These are phyloP conservation scores for Erigeron canadensis DNA, from an alignment of 129 eudicot genomes.

Conservation along the genomic window DNA sequence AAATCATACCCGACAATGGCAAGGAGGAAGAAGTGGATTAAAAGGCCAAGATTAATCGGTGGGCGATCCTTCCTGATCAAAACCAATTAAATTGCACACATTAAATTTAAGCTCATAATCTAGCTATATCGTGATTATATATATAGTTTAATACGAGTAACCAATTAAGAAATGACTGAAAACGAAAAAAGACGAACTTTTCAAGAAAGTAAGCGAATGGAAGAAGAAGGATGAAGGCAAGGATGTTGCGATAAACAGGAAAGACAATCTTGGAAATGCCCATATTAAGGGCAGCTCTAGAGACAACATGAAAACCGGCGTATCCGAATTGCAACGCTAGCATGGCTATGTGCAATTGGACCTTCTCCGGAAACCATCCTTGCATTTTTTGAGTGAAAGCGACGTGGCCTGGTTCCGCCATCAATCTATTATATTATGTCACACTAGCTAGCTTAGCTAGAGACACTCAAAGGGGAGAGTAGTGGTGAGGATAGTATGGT, in stretches of 20 bases:
- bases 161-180: not conserved
- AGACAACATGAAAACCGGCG: constrained; percentile 96
- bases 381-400: constrained; percentile 22
- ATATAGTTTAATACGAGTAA: not conserved
- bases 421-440: constrained; percentile 2
- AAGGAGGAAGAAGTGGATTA: constrained; percentile 88
- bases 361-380: constrained; percentile 63
- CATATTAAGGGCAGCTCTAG: constrained; percentile 95
- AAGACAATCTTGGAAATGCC: constrained; percentile 96
- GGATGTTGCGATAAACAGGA: constrained; percentile 84
- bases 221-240: constrained; percentile 74
- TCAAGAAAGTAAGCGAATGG: constrained; percentile 97
- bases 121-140: not conserved
- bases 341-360: constrained; percentile 89
- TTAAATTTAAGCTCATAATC: not conserved
- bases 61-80: constrained; percentile 88
- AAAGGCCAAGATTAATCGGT: constrained; percentile 55
- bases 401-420: constrained; percentile 27
- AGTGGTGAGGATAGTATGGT: constrained; percentile 18
- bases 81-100: not conserved
- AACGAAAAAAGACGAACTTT: constrained; percentile 39
- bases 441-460: no score
- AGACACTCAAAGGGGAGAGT: no score
- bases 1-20: constrained; percentile 77
- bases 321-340: constrained; percentile 87